phyloP scores from a whole-genome alignment of 495 filamentous ascomycete species.

The Talaromyces nanjingensis region DNA sequence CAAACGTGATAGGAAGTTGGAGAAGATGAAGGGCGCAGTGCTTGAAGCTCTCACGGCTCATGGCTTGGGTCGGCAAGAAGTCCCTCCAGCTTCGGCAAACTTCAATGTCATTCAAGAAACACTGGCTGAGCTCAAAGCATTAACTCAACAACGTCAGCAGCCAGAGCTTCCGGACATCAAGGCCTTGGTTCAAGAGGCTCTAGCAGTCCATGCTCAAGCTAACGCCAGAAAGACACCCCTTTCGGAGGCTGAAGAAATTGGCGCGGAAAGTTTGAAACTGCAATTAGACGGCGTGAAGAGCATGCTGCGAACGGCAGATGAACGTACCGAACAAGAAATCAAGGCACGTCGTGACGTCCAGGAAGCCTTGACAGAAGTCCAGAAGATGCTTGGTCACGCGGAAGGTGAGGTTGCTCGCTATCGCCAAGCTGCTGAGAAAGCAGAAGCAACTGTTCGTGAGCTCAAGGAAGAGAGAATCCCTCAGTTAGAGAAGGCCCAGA shows the following conservation, averaged over 20 bases:
- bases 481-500: conserved; percentile 42
- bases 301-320: conserved; percentile 44
- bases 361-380: conserved; percentile 63
- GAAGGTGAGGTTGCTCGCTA: conserved; percentile 67
- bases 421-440: conserved; percentile 61
- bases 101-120: conserved; percentile 48
- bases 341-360: conserved; percentile 60
- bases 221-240: conserved; percentile 36
- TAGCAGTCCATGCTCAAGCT: conserved; percentile 26
- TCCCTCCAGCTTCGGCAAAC: conserved; percentile 32
- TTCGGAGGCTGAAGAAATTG: conserved; percentile 38
- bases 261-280: conserved; percentile 44
- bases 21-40: conserved; percentile 76
- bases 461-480: conserved; percentile 47
- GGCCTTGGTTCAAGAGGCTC: conserved; percentile 20
- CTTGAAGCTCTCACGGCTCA: conserved; percentile 68
- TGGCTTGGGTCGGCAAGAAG: conserved; percentile 18
- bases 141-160: conserved; percentile 16
- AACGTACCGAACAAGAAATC: conserved; percentile 53
- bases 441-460: conserved; percentile 46
- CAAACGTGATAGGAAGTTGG: conserved; percentile 66
- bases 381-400: conserved; percentile 62
- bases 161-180: conserved; percentile 4
- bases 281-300: conserved; percentile 47
- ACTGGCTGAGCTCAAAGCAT: conserved; percentile 50